Percentiles rank a stretch among this genome's conserved stretches.
These are phyloP conservation scores for Saccharomycopsis hybrid DNA, from an alignment of 1,139 yeast species.

Conservation along the genomic window DNA sequence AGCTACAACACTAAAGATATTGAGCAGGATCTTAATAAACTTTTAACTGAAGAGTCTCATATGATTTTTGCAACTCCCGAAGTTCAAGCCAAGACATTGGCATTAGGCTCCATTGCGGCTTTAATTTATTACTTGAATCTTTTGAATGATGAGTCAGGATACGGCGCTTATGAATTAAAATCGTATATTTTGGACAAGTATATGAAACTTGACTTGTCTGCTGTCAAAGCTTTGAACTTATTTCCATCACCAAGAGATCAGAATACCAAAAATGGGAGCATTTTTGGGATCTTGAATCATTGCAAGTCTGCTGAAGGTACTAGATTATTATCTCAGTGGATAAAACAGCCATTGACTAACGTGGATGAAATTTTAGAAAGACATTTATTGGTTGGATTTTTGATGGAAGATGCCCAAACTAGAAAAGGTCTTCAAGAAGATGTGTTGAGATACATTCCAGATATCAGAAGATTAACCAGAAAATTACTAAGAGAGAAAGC, in stretches of 20 bases:
- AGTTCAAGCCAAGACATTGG: conserved; percentile 29
- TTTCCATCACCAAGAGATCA: conserved; percentile 55
- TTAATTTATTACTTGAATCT: conserved; percentile 59
- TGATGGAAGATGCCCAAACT: conserved; percentile 64
- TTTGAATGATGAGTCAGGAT: conserved; percentile 46
- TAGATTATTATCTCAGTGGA: conserved; percentile 84
- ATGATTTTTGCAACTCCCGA: conserved; percentile 57
- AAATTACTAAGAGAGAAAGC: conserved; percentile 49
- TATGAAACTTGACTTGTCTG: conserved; percentile 88
- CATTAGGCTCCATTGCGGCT: conserved; percentile 45
- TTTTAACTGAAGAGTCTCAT: conserved; percentile 41
- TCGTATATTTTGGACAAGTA: conserved; percentile 67
- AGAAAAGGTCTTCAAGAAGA: conserved; percentile 64
- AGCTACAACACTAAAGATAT: conserved; percentile 55
- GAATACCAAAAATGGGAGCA: conserved; percentile 49
- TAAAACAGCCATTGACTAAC: conserved; percentile 85
- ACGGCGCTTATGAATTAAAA: conserved; percentile 48
- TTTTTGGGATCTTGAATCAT: conserved; percentile 77
- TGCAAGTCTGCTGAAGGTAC: conserved; percentile 87
- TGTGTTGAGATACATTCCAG: conserved; percentile 71
- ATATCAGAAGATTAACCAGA: conserved; percentile 66
- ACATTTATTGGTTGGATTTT: conserved; percentile 63
- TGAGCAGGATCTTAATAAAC: conserved; percentile 66
- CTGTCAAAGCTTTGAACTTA: conserved; percentile 78
- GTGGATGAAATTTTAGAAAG: conserved; percentile 53